Evolutionary conservation across 768 basidiomycete genomes (phyloP).

Genomic region (Floccularia luteovirens): DNA sequence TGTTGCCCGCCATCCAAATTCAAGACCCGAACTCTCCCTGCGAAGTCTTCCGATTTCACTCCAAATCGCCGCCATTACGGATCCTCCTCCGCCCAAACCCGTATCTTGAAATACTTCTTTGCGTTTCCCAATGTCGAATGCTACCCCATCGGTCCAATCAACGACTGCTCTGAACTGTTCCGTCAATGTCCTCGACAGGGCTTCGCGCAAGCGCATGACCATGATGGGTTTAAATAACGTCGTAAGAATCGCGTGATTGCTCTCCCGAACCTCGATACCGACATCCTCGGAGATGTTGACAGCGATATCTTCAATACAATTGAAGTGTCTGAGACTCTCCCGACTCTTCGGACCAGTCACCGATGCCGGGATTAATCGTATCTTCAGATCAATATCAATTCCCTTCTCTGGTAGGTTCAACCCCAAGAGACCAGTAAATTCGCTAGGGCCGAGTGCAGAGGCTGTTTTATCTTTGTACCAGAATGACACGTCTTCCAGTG

Average conservation of each 20-base stretch:
- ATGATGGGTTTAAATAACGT: conserved; percentile 60
- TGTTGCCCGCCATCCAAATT: conserved; percentile 44
- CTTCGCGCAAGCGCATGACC: conserved; percentile 46
- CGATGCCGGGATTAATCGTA: conserved; percentile 53
- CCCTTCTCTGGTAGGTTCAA: conserved; percentile 60
- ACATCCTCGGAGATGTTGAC: conserved; percentile 54
- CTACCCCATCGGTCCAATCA: conserved; percentile 46
- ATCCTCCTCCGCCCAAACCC: conserved; percentile 40
- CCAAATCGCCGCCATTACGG: conserved; percentile 57
- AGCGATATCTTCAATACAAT: conserved; percentile 46
- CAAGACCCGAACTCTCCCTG: conserved; percentile 24
- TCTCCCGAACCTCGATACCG: conserved; percentile 44
- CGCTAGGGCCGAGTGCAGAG: conserved; percentile 38
- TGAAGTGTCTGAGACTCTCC: conserved; percentile 37
- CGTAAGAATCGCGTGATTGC: conserved; percentile 56
- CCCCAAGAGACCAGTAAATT: conserved; percentile 55
- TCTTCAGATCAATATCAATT: conserved; percentile 59
- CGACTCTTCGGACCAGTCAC: conserved; percentile 32
- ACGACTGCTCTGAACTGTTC: conserved; percentile 45
- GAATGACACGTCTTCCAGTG: conserved; percentile 62
- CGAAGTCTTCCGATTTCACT: conserved; percentile 59
- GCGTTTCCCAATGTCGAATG: conserved; percentile 51
- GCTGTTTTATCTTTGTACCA: conserved; percentile 61
- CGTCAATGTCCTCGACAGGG: conserved; percentile 49
- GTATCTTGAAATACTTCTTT: conserved; percentile 60